These are phyloP conservation scores for Cercospora berteroae DNA, from an alignment of 2,329 filamentous ascomycete species.

Conservation along the genomic window DNA sequence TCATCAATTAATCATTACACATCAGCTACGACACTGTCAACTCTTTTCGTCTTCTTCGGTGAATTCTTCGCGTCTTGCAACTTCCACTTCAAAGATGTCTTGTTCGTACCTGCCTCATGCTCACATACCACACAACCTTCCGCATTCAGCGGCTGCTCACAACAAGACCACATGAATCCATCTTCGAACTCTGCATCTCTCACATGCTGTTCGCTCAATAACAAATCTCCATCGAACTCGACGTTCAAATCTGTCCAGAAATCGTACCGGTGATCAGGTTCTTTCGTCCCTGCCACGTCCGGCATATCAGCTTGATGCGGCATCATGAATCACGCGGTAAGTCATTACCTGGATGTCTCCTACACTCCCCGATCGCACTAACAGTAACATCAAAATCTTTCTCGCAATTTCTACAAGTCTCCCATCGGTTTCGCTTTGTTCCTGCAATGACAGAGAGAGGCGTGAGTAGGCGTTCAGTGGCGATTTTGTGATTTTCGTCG, in stretches of 20 bases:
- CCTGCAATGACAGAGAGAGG: not conserved
- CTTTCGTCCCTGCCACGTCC: not conserved
- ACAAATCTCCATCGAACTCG: not conserved
- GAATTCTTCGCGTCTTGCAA: not conserved
- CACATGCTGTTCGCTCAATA: not conserved
- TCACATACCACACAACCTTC: slow-evolving; percentile 7
- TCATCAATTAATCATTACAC: not conserved
- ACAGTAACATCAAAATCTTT: not conserved
- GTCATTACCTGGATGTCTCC: not conserved
- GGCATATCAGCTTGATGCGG: not conserved
- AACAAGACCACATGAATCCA: slow-evolving; percentile 8
- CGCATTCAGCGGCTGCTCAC: not conserved
- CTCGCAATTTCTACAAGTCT: not conserved
- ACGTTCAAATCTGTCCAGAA: slow-evolving; percentile 7
- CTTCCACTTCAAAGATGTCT: not conserved
- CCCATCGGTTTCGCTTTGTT: slow-evolving; percentile 8
- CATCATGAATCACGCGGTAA: not conserved
- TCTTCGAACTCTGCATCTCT: slow-evolving; percentile 8
- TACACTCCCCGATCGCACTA: not conserved
- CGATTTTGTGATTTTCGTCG: not conserved
- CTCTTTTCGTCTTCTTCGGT: slow-evolving; percentile 1
- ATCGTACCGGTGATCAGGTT: not conserved
- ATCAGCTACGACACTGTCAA: not conserved
- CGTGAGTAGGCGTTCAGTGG: not conserved
- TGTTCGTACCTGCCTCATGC: not conserved